phyloP scores from a whole-genome alignment of 192 early-diverging fungal genomes.

The Dissophora globulifera region DNA sequence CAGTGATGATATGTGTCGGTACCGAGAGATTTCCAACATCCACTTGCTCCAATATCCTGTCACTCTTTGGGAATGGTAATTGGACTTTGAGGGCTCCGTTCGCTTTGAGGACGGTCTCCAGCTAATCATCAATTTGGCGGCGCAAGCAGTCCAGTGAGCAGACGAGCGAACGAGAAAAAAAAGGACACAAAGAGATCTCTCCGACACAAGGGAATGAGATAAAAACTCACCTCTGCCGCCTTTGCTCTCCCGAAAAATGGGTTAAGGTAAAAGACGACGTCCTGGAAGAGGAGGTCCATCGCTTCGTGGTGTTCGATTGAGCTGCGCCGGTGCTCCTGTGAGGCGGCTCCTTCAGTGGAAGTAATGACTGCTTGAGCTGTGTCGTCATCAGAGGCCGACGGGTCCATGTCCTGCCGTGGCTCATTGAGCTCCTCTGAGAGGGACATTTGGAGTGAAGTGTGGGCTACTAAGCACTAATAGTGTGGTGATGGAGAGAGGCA shows the following conservation, averaged over 20 bases:
- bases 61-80: neutral
- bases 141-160: slow-evolving; percentile 12
- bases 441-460: too few relatives aligned
- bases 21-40: neutral
- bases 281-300: slow-evolving; percentile 10
- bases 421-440: neutral
- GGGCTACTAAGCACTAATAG: too few relatives aligned
- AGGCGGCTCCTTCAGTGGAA: neutral
- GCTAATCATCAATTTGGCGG: slow-evolving; percentile 20
- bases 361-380: neutral
- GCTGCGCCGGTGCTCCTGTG: neutral
- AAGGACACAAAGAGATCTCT: neutral
- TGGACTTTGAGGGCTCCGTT: slow-evolving; percentile 26
- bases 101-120: slow-evolving; percentile 5
- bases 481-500: too few relatives aligned
- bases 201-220: too few relatives aligned
- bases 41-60: neutral
- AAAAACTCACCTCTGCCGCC: slow-evolving; percentile 9
- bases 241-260: slow-evolving; percentile 18
- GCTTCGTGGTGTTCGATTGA: neutral
- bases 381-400: neutral
- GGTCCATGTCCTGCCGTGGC: neutral
- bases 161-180: neutral
- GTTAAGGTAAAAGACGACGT: slow-evolving; percentile 35
- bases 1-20: slow-evolving; percentile 43